Evolutionary conservation across 805 yeast genomes (phyloP), one percentile per base, ranked within the genome.

Genomic region (Kodamaea fukazawae): DNA sequence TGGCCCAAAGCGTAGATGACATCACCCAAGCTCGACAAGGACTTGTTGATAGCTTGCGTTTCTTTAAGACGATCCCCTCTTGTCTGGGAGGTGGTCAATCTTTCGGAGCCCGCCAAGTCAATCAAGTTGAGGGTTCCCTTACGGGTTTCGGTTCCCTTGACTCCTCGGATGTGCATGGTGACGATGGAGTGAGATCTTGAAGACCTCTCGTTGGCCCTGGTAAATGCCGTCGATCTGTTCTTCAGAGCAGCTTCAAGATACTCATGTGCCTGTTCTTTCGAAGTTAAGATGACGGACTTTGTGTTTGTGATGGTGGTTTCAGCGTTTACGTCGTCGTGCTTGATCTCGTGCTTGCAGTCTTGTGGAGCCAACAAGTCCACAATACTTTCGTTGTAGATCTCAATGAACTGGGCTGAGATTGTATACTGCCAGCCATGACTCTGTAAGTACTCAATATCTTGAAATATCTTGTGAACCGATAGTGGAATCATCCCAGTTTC

Each of bases 71-170:
- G 63, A 9, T 81, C 86, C 0, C 97, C 97, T 1, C 76, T 74
- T 0, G 79, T 95, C 52, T 81, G 85, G 0, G 96, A 85, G 12
- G 76, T 72, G 7, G 81, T 60, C 11, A 90, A 67, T 42, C 98
- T 70, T 64, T 91, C 99, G 0, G 96, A 87, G 2, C 99, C 99
- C 0, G 99, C 99, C 40, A 91, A 68, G 62, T 91, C 99, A 35
- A 93, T 80, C 40, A 91, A 65, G 54, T 91, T 90, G 42, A 91
- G 65, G 2, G 76, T 71, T 8, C 96, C 93, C n/a, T 54, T 48
- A 36, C 63, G 51, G 1, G 46, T 43, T 20, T 76, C 76, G 7
- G 53, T 51, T 1, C 46, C 13, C 52, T 86, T 79, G 3, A 34
- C 38, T 0, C 96, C 95, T 2, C 56, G 41, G 10, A 91, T 63